Conservation (phyloP, 163 green algal species). For the Scenedesmus sp. region DNA sequence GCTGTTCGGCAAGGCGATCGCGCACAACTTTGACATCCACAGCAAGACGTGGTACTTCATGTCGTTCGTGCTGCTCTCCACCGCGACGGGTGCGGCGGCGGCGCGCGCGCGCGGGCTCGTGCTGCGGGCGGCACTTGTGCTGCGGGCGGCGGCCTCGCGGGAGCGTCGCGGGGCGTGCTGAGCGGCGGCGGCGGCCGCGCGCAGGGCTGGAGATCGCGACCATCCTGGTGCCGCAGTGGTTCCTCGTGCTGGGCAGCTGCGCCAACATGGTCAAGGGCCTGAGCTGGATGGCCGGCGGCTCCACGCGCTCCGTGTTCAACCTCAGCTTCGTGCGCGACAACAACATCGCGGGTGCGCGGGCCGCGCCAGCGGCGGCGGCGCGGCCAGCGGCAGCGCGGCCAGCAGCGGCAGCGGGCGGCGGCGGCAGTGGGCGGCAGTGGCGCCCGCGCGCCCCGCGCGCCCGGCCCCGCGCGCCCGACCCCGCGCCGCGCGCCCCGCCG, state of each 20-base stretch:
- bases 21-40: slow-evolving; percentile 84
- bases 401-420: too few species aligned
- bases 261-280: slow-evolving; percentile 68
- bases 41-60: slow-evolving; percentile 77
- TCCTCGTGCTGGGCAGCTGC: slow-evolving; percentile 67
- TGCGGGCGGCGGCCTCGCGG: too few species aligned
- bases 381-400: too few species aligned
- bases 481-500: too few species aligned
- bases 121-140: too few species aligned
- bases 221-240: slow-evolving; percentile 61
- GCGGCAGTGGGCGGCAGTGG: background rate
- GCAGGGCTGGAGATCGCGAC: slow-evolving; percentile 65
- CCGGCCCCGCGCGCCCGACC: too few species aligned
- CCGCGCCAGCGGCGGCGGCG: too few species aligned
- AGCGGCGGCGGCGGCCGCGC: too few species aligned
- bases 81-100: slow-evolving; percentile 31
- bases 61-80: slow-evolving; percentile 55
- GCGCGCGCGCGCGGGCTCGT: too few species aligned
- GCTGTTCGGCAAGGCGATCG: slow-evolving; percentile 75
- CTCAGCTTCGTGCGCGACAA: slow-evolving; percentile 62
- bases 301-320: slow-evolving; percentile 73
- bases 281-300: slow-evolving; percentile 62
- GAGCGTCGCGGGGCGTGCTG: too few species aligned
- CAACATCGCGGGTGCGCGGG: slow-evolving; percentile 56
- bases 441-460: too few species aligned